Evolutionary conservation across 1,284 basidiomycete species (phyloP).

Genomic region (Pterula multifida): DNA sequence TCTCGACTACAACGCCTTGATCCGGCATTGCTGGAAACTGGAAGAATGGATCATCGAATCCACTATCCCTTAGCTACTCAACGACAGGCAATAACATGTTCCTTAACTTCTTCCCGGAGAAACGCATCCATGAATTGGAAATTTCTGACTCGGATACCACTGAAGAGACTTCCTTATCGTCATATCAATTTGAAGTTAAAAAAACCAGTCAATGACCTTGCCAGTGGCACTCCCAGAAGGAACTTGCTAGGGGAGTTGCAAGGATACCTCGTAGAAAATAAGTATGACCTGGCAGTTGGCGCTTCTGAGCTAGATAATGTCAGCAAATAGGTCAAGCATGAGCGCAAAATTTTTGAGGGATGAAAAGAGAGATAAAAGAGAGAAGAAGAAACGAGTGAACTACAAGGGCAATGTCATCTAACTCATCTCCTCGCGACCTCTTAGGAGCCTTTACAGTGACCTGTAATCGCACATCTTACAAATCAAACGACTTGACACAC

Average conservation of each 20-base stretch:
- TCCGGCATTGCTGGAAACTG: conserved; percentile 35
- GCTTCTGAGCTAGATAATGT: neutral
- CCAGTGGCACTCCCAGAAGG: neutral
- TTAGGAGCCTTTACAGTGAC: no score
- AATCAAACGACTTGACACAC: no score
- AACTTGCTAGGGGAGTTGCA: neutral
- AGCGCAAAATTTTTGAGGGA: neutral
- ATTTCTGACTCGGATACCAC: neutral
- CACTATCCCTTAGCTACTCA: conserved; percentile 35
- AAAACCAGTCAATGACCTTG: no score
- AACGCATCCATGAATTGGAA: neutral
- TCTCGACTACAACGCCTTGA: conserved; percentile 25
- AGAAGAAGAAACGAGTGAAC: neutral
- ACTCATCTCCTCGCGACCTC: no score
- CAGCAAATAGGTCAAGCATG: neutral
- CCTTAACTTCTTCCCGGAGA: conserved; percentile 32
- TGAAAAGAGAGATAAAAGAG: neutral
- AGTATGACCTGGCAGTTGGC: neutral
- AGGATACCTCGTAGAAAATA: neutral
- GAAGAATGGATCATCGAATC: conserved; percentile 39
- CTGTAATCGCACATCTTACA: no score
- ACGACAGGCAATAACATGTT: conserved; percentile 37
- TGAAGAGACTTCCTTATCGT: neutral
- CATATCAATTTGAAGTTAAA: no score
- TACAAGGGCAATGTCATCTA: no score